Evolutionary conservation across 352 stramenopile genomes (phyloP).

Genomic region (Phytophthora cryptogea): DNA sequence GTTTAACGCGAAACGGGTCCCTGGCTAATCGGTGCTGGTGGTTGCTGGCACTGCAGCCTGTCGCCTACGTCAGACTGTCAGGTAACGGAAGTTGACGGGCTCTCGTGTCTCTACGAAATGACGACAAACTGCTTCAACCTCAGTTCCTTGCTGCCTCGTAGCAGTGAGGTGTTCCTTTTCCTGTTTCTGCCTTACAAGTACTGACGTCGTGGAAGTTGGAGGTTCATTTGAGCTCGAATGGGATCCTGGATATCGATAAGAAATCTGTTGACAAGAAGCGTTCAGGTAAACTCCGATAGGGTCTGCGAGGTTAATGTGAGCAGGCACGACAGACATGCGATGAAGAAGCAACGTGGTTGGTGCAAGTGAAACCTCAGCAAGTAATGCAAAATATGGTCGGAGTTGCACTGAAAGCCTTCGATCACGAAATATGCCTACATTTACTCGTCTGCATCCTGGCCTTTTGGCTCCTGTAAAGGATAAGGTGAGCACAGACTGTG

Average conservation of each 20-base stretch:
- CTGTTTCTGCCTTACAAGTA: too few species aligned
- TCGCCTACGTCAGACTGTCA: constrained; percentile 1
- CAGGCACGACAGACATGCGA: constrained; percentile 12
- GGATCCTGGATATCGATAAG: not conserved
- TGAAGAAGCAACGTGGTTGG: not conserved
- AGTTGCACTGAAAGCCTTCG: constrained; percentile 2
- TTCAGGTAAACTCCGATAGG: not conserved
- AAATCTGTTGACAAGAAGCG: not conserved
- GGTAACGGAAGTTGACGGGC: constrained; percentile 10
- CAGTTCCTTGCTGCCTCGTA: not conserved
- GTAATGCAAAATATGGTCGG: constrained; percentile 5
- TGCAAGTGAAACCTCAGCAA: constrained; percentile 8
- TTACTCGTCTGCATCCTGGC: constrained; percentile 54
- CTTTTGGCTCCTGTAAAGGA: constrained; percentile 65
- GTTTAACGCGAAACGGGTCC: constrained; percentile 11
- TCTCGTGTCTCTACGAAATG: constrained; percentile 2
- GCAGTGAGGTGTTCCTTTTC: too few species aligned
- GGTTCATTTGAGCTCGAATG: not conserved
- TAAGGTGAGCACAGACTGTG: not conserved
- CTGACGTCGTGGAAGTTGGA: too few species aligned
- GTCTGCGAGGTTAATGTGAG: not conserved
- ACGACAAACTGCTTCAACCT: not conserved
- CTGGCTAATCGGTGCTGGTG: not conserved
- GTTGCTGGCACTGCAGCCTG: constrained; percentile 4
- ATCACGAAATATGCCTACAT: constrained; percentile 14